These are phyloP conservation scores for Parasitella parasitica DNA, from an alignment of 371 early-diverging fungal species.

Conservation along the genomic window DNA sequence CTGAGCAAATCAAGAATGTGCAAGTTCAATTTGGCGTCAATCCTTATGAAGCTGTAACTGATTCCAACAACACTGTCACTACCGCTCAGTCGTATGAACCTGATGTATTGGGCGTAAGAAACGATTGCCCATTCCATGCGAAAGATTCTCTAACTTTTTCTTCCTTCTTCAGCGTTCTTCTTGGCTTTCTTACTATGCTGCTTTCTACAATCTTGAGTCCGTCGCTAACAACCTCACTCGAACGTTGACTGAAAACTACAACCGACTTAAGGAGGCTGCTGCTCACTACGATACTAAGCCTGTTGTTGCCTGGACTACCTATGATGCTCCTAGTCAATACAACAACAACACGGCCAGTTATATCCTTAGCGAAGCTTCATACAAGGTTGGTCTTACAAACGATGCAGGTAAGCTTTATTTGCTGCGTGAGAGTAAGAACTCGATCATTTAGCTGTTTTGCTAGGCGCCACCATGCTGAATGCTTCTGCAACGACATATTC, in stretches of 20 bases:
- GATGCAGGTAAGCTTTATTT: constrained; percentile 58
- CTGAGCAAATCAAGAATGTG: constrained; percentile 34
- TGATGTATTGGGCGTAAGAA: constrained; percentile 58
- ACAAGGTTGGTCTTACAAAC: constrained; percentile 59
- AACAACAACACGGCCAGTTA: constrained; percentile 72
- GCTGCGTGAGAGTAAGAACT: background rate
- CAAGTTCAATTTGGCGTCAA: constrained; percentile 48
- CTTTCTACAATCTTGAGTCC: constrained; percentile 71
- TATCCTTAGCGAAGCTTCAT: constrained; percentile 55
- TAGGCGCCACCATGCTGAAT: constrained; percentile 10
- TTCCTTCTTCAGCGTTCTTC: constrained; percentile 70
- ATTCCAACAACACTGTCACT: constrained; percentile 32
- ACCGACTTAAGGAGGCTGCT: constrained; percentile 57
- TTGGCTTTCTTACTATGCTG: constrained; percentile 78
- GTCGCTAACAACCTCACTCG: constrained; percentile 57
- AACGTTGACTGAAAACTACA: constrained; percentile 65
- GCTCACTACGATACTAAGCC: constrained; percentile 53
- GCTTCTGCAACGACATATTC: constrained; percentile 30
- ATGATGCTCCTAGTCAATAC: constrained; percentile 60
- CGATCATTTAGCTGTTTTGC: background rate
- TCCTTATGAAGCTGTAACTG: constrained; percentile 7
- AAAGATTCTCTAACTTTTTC: background rate
- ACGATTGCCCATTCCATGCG: no score
- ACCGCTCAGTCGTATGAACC: constrained; percentile 39
- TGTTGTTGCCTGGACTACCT: constrained; percentile 68